These are phyloP conservation scores for Datisca glomerata DNA, from an alignment of 306 rosid genomes.

Conservation along the genomic window DNA sequence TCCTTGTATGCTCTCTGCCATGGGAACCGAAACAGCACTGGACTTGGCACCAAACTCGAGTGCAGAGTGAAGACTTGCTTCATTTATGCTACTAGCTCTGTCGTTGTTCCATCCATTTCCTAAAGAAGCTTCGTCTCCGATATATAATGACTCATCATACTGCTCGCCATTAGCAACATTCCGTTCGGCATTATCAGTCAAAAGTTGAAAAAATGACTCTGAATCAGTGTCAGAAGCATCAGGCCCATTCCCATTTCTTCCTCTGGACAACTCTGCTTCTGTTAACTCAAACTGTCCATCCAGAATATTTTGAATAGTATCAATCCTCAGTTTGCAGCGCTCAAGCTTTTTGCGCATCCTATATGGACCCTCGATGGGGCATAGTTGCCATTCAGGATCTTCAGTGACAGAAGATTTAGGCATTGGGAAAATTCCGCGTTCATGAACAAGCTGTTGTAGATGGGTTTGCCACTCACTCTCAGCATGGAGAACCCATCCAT, in stretches of 20 bases:
- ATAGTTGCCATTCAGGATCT: slow-evolving; percentile 90
- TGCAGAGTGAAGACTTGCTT: slow-evolving; percentile 94
- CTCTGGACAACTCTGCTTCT: slow-evolving; percentile 38
- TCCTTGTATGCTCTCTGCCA: slow-evolving; percentile 59
- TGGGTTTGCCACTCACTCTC: slow-evolving; percentile 98
- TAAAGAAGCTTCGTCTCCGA: slow-evolving; percentile 43
- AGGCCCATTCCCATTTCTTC: slow-evolving; percentile 33
- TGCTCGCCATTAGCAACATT: slow-evolving; percentile 44
- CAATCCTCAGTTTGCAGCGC: slow-evolving; percentile 65
- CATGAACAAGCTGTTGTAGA: slow-evolving; percentile 95
- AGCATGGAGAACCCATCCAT: slow-evolving; percentile 99
- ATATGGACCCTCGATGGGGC: slow-evolving; percentile 98
- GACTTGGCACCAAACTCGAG: slow-evolving; percentile 87
- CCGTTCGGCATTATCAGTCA: slow-evolving; percentile 40
- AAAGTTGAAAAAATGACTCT: slow-evolving; percentile 46
- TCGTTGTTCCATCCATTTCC: slow-evolving; percentile 81
- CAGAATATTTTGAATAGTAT: slow-evolving; percentile 71
- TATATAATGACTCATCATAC: slow-evolving; percentile 44
- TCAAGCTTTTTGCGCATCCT: slow-evolving; percentile 98
- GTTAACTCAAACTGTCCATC: slow-evolving; percentile 60
- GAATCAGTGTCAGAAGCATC: slow-evolving; percentile 46
- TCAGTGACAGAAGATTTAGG: slow-evolving; percentile 36
- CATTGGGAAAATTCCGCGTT: slow-evolving; percentile 83
- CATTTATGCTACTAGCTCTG: slow-evolving; percentile 78
- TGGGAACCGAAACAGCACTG: slow-evolving; percentile 60